phyloP scores from a whole-genome alignment of 2,329 filamentous ascomycete species.

The Hypocrella siamensis region DNA sequence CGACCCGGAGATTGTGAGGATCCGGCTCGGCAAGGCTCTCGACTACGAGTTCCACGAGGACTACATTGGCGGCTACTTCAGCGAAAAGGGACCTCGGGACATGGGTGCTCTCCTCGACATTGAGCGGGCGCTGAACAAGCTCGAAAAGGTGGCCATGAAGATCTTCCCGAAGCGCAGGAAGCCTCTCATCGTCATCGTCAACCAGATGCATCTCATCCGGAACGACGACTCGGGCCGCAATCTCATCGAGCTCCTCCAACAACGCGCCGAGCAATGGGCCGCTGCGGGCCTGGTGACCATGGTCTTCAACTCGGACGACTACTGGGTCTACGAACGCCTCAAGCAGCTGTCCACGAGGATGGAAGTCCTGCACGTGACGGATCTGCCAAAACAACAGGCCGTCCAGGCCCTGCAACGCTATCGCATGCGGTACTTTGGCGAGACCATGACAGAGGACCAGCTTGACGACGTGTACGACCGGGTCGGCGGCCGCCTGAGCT shows the following conservation, averaged over 20 bases:
- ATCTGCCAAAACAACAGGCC: slow-evolving; percentile 66
- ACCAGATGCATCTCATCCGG: slow-evolving; percentile 79
- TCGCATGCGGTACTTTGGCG: slow-evolving; percentile 59
- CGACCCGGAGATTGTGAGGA: slow-evolving; percentile 86
- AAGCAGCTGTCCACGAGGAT: slow-evolving; percentile 88
- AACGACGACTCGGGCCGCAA: slow-evolving; percentile 90
- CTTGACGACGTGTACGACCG: slow-evolving; percentile 71
- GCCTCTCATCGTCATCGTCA: slow-evolving; percentile 85
- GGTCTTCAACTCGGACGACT: slow-evolving; percentile 94
- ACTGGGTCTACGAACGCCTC: slow-evolving; percentile 93
- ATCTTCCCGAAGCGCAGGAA: slow-evolving; percentile 44
- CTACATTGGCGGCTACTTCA: slow-evolving; percentile 93
- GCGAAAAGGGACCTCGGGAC: slow-evolving; percentile 81
- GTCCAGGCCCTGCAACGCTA: slow-evolving; percentile 65
- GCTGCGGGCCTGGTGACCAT: slow-evolving; percentile 79
- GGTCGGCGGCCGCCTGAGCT: slow-evolving; percentile 78
- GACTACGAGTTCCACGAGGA: slow-evolving; percentile 98
- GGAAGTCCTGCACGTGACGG: slow-evolving; percentile 77
- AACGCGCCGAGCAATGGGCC: slow-evolving; percentile 92
- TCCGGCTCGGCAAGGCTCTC: slow-evolving; percentile 80
- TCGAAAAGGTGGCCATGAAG: slow-evolving; percentile 83
- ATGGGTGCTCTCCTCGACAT: slow-evolving; percentile 88
- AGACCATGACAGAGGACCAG: slow-evolving; percentile 35
- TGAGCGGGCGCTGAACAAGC: slow-evolving; percentile 90
- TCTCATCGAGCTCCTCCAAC: slow-evolving; percentile 84